Percentiles rank a stretch among this genome's conserved stretches.
phyloP scores from a whole-genome alignment of 2,329 filamentous ascomycete genomes.

The Cladophialophora chaetospira region DNA sequence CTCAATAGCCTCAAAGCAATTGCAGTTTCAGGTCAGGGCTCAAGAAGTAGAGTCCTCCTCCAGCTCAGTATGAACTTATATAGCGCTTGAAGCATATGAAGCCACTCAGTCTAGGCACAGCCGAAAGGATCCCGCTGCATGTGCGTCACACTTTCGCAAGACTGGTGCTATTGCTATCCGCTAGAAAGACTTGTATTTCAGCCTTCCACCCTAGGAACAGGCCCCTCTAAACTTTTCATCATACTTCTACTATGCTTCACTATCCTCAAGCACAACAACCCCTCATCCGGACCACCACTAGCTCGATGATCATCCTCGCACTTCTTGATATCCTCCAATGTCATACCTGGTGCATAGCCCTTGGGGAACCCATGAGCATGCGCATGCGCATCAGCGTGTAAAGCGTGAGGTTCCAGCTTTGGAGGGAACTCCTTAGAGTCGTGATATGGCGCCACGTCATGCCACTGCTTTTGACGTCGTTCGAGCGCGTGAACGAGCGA shows the following conservation, averaged over 20 bases:
- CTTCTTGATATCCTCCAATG: slow-evolving; percentile 17
- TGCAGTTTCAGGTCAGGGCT: too few species aligned
- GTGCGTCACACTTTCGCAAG: too few species aligned
- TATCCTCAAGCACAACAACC: slow-evolving; percentile 34
- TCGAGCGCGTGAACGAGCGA: slow-evolving; percentile 46
- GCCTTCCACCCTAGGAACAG: slow-evolving; percentile 15
- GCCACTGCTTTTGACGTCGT: slow-evolving; percentile 46
- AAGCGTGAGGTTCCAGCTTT: slow-evolving; percentile 6
- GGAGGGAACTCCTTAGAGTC: slow-evolving; percentile 21
- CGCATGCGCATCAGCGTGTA: background rate
- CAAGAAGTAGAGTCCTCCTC: too few species aligned
- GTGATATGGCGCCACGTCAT: slow-evolving; percentile 32
- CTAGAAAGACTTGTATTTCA: background rate
- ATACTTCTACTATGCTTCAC: slow-evolving; percentile 33
- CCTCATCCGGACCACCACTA: slow-evolving; percentile 18
- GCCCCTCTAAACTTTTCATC: slow-evolving; percentile 30
- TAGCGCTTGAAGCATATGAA: too few species aligned
- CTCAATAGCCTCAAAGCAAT: too few species aligned
- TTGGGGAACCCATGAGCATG: slow-evolving; percentile 11
- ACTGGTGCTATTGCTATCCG: too few species aligned
- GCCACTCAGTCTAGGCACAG: too few species aligned
- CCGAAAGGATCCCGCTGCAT: too few species aligned
- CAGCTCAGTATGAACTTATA: too few species aligned
- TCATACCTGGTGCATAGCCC: slow-evolving; percentile 26
- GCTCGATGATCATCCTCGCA: slow-evolving; percentile 16